Evolutionary conservation across 169 alveolate genomes (phyloP).

Genomic region (Cryptosporidium tyzzeri): DNA sequence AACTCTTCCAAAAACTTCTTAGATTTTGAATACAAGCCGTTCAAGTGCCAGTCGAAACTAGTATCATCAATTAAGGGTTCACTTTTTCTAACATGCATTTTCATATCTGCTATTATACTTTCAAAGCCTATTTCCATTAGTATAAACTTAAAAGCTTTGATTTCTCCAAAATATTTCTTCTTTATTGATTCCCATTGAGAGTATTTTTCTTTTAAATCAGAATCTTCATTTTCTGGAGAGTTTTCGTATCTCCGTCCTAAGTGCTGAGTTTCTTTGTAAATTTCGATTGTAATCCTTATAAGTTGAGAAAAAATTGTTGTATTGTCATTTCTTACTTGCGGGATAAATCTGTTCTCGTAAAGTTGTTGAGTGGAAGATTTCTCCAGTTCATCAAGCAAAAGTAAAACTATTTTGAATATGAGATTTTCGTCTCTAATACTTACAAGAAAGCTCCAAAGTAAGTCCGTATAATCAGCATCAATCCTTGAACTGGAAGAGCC

Average conservation of each 20-base stretch:
- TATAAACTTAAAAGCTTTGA: background rate
- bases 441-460: slow-evolving; percentile 29
- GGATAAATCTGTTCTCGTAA: slow-evolving; percentile 21
- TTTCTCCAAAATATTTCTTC: slow-evolving; percentile 37
- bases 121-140: slow-evolving; percentile 68
- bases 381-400: slow-evolving; percentile 27
- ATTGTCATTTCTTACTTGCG: slow-evolving; percentile 33
- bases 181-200: slow-evolving; percentile 22
- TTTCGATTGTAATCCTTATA: slow-evolving; percentile 15
- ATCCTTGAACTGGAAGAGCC: background rate
- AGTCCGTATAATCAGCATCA: slow-evolving; percentile 44
- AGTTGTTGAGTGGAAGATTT: background rate
- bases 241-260: background rate
- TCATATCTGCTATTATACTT: slow-evolving; percentile 35
- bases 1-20: slow-evolving; percentile 2
- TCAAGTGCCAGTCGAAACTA: slow-evolving; percentile 51
- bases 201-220: background rate
- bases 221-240: background rate
- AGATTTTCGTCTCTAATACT: background rate
- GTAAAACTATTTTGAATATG: background rate
- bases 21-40: slow-evolving; percentile 11
- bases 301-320: slow-evolving; percentile 21
- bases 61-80: slow-evolving; percentile 40
- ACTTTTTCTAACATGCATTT: slow-evolving; percentile 11
- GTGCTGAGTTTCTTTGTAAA: background rate